A percentile compares a stretch with the other conserved stretches of the same genome.
phyloP scores from a whole-genome alignment of 2,329 filamentous ascomycete genomes.

The Volutella citrinella region DNA sequence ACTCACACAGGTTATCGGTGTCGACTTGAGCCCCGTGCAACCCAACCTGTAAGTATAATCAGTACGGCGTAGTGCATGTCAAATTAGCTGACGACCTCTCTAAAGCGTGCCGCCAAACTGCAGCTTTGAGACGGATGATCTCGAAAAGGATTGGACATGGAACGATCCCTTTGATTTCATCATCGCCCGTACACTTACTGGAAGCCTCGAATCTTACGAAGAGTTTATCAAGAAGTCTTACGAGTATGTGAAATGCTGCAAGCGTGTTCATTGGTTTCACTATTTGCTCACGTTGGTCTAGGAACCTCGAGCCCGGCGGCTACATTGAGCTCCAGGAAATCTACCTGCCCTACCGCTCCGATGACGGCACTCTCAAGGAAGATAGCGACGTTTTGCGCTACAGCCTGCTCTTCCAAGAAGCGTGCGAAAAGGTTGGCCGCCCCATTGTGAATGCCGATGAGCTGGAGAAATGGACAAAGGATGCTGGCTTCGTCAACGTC shows the following conservation, averaged over 20 bases:
- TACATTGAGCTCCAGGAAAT: not conserved
- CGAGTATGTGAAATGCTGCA: not conserved
- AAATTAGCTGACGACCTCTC: not conserved
- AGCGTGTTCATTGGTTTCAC: not conserved
- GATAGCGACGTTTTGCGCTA: not conserved
- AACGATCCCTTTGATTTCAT: not conserved
- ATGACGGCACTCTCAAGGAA: not conserved
- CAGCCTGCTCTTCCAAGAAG: not conserved
- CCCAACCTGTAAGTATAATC: not conserved
- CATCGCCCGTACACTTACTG: not conserved
- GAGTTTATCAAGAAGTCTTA: not conserved
- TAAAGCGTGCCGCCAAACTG: not conserved
- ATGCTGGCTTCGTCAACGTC: not conserved
- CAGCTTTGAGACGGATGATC: not conserved
- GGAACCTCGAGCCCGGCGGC: not conserved
- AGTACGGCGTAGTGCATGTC: not conserved
- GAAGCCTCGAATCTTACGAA: not conserved
- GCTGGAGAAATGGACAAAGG: not conserved
- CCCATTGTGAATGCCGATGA: not conserved
- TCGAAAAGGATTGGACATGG: not conserved
- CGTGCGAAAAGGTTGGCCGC: not conserved
- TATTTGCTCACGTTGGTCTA: not conserved
- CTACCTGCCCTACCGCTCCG: not conserved
- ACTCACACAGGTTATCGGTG: not conserved
- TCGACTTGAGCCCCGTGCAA: not conserved